Percentiles rank a stretch among this genome's conserved stretches.
Evolutionary conservation across 1,284 basidiomycete species (phyloP).

Genomic region (Stygiomarasmius scandens): DNA sequence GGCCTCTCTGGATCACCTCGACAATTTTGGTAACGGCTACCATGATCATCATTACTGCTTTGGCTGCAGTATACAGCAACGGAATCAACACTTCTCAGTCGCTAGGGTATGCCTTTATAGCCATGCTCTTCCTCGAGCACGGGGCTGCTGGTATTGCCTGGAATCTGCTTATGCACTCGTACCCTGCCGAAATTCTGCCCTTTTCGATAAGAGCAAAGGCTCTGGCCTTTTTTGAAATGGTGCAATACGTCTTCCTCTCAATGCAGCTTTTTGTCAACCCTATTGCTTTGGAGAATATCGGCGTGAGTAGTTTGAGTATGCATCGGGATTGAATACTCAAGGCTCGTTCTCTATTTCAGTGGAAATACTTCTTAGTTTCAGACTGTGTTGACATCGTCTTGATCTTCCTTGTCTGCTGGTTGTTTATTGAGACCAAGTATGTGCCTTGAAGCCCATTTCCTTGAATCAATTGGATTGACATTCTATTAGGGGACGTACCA

Average conservation of each 20-base stretch:
- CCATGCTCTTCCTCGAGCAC: constrained; percentile 11
- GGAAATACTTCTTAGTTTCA: constrained; percentile 12
- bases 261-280: constrained; percentile 12
- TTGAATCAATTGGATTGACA: background rate
- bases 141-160: constrained; percentile 8
- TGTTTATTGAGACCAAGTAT: constrained; percentile 15
- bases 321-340: background rate
- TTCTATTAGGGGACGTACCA: constrained; percentile 9
- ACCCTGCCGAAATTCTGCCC: constrained; percentile 10
- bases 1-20: constrained; percentile 15
- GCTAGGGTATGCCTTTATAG: constrained; percentile 10
- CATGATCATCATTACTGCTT: background rate
- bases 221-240: constrained; percentile 9
- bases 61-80: constrained; percentile 1
- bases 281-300: constrained; percentile 6
- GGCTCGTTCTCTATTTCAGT: background rate
- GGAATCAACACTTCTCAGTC: constrained; percentile 1
- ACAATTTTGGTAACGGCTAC: background rate
- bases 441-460: background rate
- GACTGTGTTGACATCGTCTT: constrained; percentile 7
- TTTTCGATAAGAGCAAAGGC: constrained; percentile 9
- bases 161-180: constrained; percentile 8
- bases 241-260: constrained; percentile 4
- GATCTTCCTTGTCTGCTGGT: constrained; percentile 9
- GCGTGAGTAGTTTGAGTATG: constrained; percentile 3